Conservation (phyloP, 805 yeast species). For the Candida peoriensis region DNA sequence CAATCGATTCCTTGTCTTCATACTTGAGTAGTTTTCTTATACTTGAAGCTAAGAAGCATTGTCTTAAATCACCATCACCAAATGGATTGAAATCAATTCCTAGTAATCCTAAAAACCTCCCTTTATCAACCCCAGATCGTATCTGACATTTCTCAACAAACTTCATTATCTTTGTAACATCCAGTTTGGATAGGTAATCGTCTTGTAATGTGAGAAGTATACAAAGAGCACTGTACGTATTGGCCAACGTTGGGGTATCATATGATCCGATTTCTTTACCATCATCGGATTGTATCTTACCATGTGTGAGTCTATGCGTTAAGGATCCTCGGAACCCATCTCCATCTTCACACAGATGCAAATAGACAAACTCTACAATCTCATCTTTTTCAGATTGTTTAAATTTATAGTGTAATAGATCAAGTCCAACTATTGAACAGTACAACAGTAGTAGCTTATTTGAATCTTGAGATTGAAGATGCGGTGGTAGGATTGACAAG, state of each 20-base stretch:
- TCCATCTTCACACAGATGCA: slow-evolving; percentile 35
- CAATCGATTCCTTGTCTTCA: slow-evolving; percentile 25
- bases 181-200: slow-evolving; percentile 34
- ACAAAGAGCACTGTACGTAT: slow-evolving; percentile 72
- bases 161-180: slow-evolving; percentile 38
- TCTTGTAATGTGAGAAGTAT: slow-evolving; percentile 47
- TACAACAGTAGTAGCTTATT: slow-evolving; percentile 66
- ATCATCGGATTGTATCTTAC: slow-evolving; percentile 2
- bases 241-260: slow-evolving; percentile 63
- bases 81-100: slow-evolving; percentile 31
- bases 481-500: slow-evolving; percentile 47
- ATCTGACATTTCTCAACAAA: slow-evolving; percentile 61
- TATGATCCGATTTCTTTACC: too few species aligned
- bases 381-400: slow-evolving; percentile 22
- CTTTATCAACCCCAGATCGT: too few species aligned
- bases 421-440: slow-evolving; percentile 57
- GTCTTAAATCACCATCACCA: slow-evolving; percentile 69
- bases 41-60: slow-evolving; percentile 67
- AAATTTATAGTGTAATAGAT: slow-evolving; percentile 24
- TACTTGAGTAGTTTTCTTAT: slow-evolving; percentile 46
- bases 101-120: slow-evolving; percentile 49
- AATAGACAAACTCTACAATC: slow-evolving; percentile 40
- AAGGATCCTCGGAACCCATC: slow-evolving; percentile 58
- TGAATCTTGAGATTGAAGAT: slow-evolving; percentile 59
- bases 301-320: slow-evolving; percentile 31